phyloP scores from a whole-genome alignment of 768 basidiomycete genomes.

The Pleurotus cornucopiae region DNA sequence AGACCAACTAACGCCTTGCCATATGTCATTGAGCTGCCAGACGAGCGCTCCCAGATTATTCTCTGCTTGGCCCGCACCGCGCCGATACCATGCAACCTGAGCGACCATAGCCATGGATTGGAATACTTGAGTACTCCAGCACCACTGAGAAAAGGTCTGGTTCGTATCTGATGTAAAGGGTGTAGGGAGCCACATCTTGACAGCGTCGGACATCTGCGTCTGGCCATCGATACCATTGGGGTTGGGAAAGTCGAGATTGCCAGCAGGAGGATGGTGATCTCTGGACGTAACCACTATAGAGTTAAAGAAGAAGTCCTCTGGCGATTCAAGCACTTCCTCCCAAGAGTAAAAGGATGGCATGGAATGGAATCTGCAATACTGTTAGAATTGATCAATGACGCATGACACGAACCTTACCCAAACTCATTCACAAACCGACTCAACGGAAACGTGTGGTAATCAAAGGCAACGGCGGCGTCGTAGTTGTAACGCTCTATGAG shows the following conservation, averaged over 20 bases:
- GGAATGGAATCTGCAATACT: slow-evolving; percentile 46
- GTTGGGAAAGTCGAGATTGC: slow-evolving; percentile 48
- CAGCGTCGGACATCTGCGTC: slow-evolving; percentile 45
- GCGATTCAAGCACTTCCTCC: slow-evolving; percentile 48
- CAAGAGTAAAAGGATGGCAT: slow-evolving; percentile 62
- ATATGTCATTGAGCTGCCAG: slow-evolving; percentile 60
- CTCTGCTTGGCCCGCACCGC: slow-evolving; percentile 53
- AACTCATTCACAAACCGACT: slow-evolving; percentile 58
- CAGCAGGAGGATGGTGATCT: slow-evolving; percentile 54
- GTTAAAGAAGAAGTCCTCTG: slow-evolving; percentile 54
- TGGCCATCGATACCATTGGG: slow-evolving; percentile 52
- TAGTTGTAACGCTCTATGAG: slow-evolving; percentile 52
- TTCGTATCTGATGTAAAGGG: slow-evolving; percentile 44
- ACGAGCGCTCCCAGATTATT: slow-evolving; percentile 56
- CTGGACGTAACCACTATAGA: slow-evolving; percentile 52
- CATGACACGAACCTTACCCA: slow-evolving; percentile 29
- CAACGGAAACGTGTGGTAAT: slow-evolving; percentile 49
- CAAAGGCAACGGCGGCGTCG: slow-evolving; percentile 46
- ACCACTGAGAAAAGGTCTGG: slow-evolving; percentile 61
- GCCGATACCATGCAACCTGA: slow-evolving; percentile 56
- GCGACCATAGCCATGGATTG: slow-evolving; percentile 56
- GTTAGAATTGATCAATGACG: not conserved
- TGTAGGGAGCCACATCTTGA: slow-evolving; percentile 52
- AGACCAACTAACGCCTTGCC: slow-evolving; percentile 57
- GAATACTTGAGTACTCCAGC: slow-evolving; percentile 59